Conservation (phyloP, 495 filamentous ascomycete species). For the Amniculicola lignicola region DNA sequence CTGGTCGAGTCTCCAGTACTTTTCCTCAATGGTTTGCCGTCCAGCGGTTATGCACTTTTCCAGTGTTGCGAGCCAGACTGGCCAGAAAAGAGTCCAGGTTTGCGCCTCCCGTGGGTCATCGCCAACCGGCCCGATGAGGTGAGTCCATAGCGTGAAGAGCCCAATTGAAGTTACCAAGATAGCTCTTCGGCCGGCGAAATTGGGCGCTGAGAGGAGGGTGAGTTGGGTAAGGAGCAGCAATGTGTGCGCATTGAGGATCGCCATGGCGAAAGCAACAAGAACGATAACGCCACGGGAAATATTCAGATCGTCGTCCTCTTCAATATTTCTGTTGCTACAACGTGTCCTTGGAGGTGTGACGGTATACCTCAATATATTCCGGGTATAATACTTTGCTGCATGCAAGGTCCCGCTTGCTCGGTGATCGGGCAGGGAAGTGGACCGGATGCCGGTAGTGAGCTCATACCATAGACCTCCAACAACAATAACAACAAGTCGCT, state of each 20-base stretch:
- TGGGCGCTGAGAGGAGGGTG: neutral
- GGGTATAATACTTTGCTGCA: too few relatives aligned
- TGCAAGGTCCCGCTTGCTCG: too few relatives aligned
- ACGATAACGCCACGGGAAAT: neutral
- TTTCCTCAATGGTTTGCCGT: neutral
- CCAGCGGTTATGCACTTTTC: constrained; percentile 3
- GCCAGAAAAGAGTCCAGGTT: constrained; percentile 6
- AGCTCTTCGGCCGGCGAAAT: neutral
- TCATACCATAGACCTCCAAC: too few relatives aligned
- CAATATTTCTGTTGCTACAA: too few relatives aligned
- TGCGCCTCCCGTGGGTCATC: neutral
- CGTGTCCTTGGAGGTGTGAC: too few relatives aligned
- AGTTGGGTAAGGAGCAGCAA: neutral
- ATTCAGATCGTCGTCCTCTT: neutral
- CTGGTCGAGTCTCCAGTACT: constrained; percentile 1
- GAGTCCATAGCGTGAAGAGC: neutral
- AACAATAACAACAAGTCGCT: too few relatives aligned
- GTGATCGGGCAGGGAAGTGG: too few relatives aligned
- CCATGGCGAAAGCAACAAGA: too few relatives aligned
- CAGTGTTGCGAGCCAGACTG: constrained; percentile 9
- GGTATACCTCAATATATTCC: too few relatives aligned
- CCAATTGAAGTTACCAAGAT: neutral
- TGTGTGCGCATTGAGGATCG: too few relatives aligned
- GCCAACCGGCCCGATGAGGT: constrained; percentile 1
- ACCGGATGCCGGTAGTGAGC: too few relatives aligned